These are phyloP conservation scores for Hanseniaspora meyeri DNA, from an alignment of 805 yeast species.

Conservation along the genomic window DNA sequence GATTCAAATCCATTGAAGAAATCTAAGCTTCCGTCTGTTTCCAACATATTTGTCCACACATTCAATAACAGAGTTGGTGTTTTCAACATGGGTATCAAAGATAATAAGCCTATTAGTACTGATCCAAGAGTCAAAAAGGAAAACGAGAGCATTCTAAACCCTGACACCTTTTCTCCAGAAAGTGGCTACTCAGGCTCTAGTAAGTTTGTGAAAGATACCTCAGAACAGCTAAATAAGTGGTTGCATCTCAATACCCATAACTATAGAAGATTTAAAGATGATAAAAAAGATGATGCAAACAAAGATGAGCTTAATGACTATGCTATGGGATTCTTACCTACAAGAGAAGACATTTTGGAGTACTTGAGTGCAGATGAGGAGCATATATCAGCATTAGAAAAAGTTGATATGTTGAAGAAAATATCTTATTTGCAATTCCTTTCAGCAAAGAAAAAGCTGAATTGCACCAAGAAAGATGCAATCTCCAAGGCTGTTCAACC, in stretches of 20 bases:
- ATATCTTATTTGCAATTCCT: slow-evolving; percentile 58
- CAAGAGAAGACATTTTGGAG: slow-evolving; percentile 41
- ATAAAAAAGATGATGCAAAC: slow-evolving; percentile 21
- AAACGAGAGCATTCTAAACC: slow-evolving; percentile 70
- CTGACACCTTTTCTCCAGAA: slow-evolving; percentile 43
- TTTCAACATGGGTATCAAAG: slow-evolving; percentile 75
- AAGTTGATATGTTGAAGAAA: slow-evolving; percentile 62
- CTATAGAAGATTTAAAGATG: slow-evolving; percentile 24
- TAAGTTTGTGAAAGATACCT: slow-evolving; percentile 41
- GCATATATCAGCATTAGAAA: slow-evolving; percentile 38
- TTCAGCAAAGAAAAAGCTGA: slow-evolving; percentile 32
- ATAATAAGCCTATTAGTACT: slow-evolving; percentile 63
- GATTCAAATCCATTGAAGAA: not conserved
- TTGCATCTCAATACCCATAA: slow-evolving; percentile 35
- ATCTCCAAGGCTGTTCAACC: not conserved
- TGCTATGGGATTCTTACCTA: slow-evolving; percentile 37
- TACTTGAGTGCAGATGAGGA: slow-evolving; percentile 41
- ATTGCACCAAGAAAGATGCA: slow-evolving; percentile 10
- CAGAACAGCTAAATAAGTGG: slow-evolving; percentile 44
- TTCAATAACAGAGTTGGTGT: slow-evolving; percentile 84
- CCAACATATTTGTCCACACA: slow-evolving; percentile 32
- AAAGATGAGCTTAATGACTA: slow-evolving; percentile 11
- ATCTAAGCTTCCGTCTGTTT: slow-evolving; percentile 8
- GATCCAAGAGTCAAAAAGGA: slow-evolving; percentile 65
- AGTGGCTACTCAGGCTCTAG: slow-evolving; percentile 38